These are phyloP conservation scores for Rhodotorula toruloides DNA, from an alignment of 768 basidiomycete genomes.

Conservation along the genomic window DNA sequence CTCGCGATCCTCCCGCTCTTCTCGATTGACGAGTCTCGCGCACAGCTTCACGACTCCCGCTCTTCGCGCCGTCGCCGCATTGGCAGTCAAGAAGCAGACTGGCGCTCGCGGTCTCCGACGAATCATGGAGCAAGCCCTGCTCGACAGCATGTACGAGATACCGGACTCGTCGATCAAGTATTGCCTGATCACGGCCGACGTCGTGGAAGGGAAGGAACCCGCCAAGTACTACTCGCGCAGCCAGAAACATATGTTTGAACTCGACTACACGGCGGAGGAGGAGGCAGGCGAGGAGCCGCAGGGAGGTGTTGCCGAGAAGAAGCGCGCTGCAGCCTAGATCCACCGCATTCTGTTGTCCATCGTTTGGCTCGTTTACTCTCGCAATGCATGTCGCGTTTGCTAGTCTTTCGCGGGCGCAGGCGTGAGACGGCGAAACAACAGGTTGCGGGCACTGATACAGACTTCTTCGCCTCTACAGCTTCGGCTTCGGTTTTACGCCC, in stretches of 20 bases:
- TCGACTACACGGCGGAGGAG: slow-evolving; percentile 24
- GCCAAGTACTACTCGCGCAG: slow-evolving; percentile 38
- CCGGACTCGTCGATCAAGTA: slow-evolving; percentile 41
- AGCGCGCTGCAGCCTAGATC: too few relatives aligned
- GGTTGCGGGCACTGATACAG: background rate
- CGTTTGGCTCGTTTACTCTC: too few relatives aligned
- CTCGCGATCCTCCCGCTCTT: slow-evolving; percentile 51
- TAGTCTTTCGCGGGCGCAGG: too few relatives aligned
- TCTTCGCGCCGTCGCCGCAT: slow-evolving; percentile 70
- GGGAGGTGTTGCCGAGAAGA: too few relatives aligned
- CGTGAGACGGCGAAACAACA: background rate
- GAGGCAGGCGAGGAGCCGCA: too few relatives aligned
- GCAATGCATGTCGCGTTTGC: too few relatives aligned
- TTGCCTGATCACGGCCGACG: slow-evolving; percentile 26
- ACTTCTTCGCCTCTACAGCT: background rate
- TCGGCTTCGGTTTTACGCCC: background rate
- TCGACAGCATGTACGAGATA: slow-evolving; percentile 75
- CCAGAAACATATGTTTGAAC: slow-evolving; percentile 35
- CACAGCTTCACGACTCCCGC: slow-evolving; percentile 71
- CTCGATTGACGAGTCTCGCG: background rate
- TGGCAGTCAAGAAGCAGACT: slow-evolving; percentile 73
- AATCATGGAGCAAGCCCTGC: slow-evolving; percentile 75
- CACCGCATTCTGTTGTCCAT: too few relatives aligned
- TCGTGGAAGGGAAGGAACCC: background rate
- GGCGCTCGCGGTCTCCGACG: slow-evolving; percentile 85